Conservation (phyloP, 495 filamentous ascomycete species). For the Cercophora scortea region DNA sequence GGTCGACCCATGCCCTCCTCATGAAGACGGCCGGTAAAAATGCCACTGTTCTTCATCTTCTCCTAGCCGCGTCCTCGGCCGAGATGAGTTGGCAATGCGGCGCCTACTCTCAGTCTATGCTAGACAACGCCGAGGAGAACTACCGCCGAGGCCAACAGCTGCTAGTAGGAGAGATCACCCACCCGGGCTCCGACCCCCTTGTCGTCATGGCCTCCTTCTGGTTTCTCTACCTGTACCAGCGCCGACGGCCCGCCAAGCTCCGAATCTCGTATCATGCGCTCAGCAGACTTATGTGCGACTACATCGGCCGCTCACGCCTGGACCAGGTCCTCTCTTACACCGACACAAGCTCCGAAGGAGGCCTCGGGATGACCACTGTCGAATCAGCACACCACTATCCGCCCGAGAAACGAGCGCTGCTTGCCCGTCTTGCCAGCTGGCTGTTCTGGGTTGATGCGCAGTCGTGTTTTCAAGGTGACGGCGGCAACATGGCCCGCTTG, state of each 20-base stretch:
- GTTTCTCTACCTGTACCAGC: conserved; percentile 14
- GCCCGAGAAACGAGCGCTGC: conserved; percentile 3
- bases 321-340: conserved; percentile 1
- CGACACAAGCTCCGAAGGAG: neutral
- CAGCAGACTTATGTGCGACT: conserved; percentile 7
- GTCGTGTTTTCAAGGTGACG: conserved; percentile 15
- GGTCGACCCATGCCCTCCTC: conserved; percentile 15
- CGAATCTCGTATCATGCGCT: conserved; percentile 4
- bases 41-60: conserved; percentile 7
- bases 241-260: neutral
- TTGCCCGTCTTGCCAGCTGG: conserved; percentile 20
- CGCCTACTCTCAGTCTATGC: neutral
- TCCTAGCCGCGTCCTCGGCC: conserved; percentile 10
- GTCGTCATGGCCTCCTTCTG: conserved; percentile 13
- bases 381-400: neutral
- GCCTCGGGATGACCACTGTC: too few relatives aligned
- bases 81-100: conserved; percentile 7
- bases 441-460: conserved; percentile 21
- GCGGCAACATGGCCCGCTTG: conserved; percentile 16
- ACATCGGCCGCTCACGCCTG: conserved; percentile 2
- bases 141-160: conserved; percentile 5
- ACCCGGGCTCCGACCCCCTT: conserved; percentile 2
- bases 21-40: neutral
- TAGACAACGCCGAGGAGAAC: conserved; percentile 5
- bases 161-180: neutral